phyloP scores from a whole-genome alignment of 768 basidiomycete species.

The Filobasidium wieringae region DNA sequence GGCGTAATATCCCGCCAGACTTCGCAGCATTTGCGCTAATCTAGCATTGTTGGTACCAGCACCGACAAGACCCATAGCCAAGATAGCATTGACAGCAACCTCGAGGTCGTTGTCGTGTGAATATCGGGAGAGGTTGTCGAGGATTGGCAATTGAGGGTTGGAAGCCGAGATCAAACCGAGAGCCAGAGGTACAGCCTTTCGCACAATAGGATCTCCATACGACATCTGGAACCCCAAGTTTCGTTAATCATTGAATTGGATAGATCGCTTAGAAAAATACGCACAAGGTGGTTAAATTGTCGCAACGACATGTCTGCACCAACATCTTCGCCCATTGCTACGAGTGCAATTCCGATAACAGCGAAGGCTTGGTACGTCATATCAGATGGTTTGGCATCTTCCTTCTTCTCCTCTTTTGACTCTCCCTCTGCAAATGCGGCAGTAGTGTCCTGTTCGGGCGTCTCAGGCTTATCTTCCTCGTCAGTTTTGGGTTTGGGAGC shows the following conservation, averaged over 20 bases:
- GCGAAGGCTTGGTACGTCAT: conserved; percentile 76
- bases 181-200: conserved; percentile 85
- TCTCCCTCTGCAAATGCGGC: conserved; percentile 18
- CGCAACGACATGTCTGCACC: conserved; percentile 96
- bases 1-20: conserved; percentile 93
- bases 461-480: conserved; percentile 10
- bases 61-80: conserved; percentile 96
- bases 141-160: conserved; percentile 83
- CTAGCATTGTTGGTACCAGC: conserved; percentile 98
- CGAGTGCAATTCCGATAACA: conserved; percentile 81
- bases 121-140: conserved; percentile 96
- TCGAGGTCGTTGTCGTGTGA: conserved; percentile 97
- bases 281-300: conserved; percentile 90
- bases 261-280: conserved; percentile 25
- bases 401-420: conserved; percentile 10
- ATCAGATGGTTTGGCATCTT: conserved; percentile 4
- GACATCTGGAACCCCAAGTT: conserved; percentile 64
- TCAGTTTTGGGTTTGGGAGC: conserved; percentile 44
- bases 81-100: conserved; percentile 92
- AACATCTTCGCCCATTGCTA: conserved; percentile 97
- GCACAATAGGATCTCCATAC: conserved; percentile 85
- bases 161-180: conserved; percentile 89
- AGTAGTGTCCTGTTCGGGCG: conserved; percentile 41
- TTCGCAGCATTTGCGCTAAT: conserved; percentile 91
- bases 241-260: background rate